Evolutionary conservation across 805 yeast species (phyloP).

Genomic region (Candida dendrica): DNA sequence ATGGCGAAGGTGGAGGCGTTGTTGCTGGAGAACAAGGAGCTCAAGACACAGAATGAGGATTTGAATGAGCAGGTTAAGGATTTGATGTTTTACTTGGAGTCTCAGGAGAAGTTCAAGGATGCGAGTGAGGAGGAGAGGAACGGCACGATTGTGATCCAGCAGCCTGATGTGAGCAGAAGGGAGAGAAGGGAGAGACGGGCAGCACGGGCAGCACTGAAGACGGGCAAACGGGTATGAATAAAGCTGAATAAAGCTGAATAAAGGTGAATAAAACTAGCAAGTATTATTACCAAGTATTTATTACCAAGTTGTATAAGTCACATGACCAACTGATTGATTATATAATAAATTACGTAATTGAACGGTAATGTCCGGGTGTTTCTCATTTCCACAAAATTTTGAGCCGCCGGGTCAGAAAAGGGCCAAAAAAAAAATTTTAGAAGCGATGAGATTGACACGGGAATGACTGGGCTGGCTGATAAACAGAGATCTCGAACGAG

Average conservation of each 20-base stretch:
- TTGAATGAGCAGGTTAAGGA: conserved; percentile 62
- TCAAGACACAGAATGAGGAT: conserved; percentile 38
- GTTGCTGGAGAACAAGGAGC: conserved; percentile 21
- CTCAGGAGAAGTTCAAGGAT: conserved; percentile 63
- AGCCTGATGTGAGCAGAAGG: background rate
- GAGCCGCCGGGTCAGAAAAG: too few species aligned
- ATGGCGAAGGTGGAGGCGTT: conserved; percentile 32
- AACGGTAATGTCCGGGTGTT: too few species aligned
- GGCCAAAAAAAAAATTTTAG: too few species aligned
- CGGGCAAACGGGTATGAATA: background rate
- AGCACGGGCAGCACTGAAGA: background rate
- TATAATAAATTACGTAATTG: too few species aligned
- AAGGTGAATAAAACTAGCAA: background rate
- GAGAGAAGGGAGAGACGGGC: too few species aligned
- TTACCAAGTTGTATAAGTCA: too few species aligned
- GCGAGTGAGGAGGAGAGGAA: conserved; percentile 67
- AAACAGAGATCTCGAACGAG: too few species aligned
- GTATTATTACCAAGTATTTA: too few species aligned
- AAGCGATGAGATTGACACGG: too few species aligned
- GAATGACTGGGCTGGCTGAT: too few species aligned
- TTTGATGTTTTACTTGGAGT: conserved; percentile 72
- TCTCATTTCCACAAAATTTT: too few species aligned
- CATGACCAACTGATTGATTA: too few species aligned
- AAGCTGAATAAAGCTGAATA: background rate
- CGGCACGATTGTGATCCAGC: conserved; percentile 50